A percentile compares a stretch with the other conserved stretches of the same genome.
Evolutionary conservation across 2,329 filamentous ascomycete genomes (phyloP).

Genomic region (Fusarium continuum): DNA sequence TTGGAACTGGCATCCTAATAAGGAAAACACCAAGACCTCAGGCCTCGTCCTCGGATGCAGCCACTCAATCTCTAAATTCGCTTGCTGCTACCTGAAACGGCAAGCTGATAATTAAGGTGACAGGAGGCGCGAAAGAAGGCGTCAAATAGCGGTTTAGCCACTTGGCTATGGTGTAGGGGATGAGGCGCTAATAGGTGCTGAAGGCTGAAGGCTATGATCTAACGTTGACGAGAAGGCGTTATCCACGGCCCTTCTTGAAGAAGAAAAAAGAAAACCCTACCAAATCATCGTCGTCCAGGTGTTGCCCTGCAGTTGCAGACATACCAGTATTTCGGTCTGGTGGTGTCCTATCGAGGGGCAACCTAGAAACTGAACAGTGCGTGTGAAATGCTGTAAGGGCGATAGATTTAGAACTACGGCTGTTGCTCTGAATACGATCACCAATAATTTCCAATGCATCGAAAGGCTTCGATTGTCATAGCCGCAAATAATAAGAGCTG

Average conservation of each 20-base stretch:
- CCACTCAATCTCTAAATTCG: background rate
- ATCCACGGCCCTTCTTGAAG: too few relatives aligned
- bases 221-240: conserved; percentile 12
- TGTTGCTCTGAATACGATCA: too few relatives aligned
- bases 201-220: background rate
- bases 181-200: conserved; percentile 1
- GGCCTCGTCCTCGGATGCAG: background rate
- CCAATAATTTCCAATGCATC: accelerated
- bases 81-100: conserved; percentile 8
- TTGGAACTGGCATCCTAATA: background rate
- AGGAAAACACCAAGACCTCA: background rate
- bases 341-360: background rate
- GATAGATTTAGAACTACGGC: too few relatives aligned
- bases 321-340: background rate
- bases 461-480: accelerated
- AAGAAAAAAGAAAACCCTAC: background rate
- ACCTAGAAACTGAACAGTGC: too few relatives aligned
- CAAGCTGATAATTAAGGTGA: background rate
- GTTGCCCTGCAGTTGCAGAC: background rate
- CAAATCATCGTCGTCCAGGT: background rate
- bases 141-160: conserved; percentile 12
- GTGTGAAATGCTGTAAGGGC: too few relatives aligned
- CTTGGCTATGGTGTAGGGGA: conserved; percentile 1
- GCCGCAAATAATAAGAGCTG: background rate
- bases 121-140: background rate